Conservation (phyloP, 306 rosid genomes). For the Herpetospermum pedunculosum region DNA sequence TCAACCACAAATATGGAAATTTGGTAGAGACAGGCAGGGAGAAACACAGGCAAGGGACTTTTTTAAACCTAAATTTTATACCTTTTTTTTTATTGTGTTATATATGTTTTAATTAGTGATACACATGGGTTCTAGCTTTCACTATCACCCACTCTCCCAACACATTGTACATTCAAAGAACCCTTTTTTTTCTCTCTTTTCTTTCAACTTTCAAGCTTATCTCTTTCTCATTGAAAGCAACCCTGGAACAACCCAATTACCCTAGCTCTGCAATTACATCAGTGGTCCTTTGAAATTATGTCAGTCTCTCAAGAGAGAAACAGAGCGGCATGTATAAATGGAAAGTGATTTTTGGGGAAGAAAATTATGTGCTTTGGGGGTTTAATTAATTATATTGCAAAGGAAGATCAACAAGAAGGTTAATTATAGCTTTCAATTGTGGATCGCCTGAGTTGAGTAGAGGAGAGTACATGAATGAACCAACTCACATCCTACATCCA, state of each 20-base stretch:
- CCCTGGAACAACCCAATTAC: conserved; percentile 7
- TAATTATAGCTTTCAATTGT: no score
- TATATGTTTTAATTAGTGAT: no score
- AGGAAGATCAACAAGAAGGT: no score
- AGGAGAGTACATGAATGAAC: no score
- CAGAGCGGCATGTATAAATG: conserved; percentile 62
- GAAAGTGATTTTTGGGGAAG: conserved; percentile 33
- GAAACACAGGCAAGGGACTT: background rate
- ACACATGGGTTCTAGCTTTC: background rate
- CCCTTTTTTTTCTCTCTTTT: background rate
- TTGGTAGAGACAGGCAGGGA: background rate
- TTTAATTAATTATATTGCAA: background rate
- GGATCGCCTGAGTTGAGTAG: no score
- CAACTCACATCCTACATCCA: no score
- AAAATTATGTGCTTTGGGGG: background rate
- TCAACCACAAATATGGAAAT: conserved; percentile 2
- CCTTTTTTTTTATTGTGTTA: no score
- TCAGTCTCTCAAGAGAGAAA: background rate
- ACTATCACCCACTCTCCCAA: background rate
- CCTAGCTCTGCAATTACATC: background rate
- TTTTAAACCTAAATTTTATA: no score
- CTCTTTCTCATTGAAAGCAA: conserved; percentile 2
- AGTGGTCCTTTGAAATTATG: background rate
- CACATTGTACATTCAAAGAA: conserved; percentile 5
- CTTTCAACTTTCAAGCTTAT: background rate